phyloP scores from a whole-genome alignment of 768 basidiomycete species.

The Termitomyces sp. region DNA sequence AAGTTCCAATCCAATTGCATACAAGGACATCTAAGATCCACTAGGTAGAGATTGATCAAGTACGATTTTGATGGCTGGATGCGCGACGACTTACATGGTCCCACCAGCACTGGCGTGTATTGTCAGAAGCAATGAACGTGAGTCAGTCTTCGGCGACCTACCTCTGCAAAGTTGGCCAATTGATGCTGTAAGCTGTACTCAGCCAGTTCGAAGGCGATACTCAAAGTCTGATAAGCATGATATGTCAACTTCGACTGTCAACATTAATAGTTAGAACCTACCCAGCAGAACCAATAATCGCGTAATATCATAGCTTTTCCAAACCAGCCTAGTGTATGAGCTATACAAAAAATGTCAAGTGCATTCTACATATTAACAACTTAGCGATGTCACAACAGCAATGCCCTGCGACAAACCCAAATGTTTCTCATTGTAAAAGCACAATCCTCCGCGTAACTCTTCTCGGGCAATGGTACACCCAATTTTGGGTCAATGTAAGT shows the following conservation, averaged over 20 bases:
- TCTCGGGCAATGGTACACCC: constrained; percentile 73
- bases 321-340: constrained; percentile 85
- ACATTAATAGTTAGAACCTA: constrained; percentile 24
- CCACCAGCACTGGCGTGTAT: constrained; percentile 74
- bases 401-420: constrained; percentile 45
- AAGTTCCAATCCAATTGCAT: constrained; percentile 87
- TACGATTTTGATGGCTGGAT: constrained; percentile 5
- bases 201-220: constrained; percentile 83
- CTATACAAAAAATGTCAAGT: constrained; percentile 82
- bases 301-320: constrained; percentile 87
- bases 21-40: constrained; percentile 85
- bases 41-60: constrained; percentile 29
- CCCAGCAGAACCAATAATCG: constrained; percentile 95
- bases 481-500: constrained; percentile 68
- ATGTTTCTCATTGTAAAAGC: constrained; percentile 52
- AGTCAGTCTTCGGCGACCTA: constrained; percentile 27
- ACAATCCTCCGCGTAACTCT: constrained; percentile 83
- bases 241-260: constrained; percentile 5
- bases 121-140: constrained; percentile 10
- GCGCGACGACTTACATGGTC: constrained; percentile 61
- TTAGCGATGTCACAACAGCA: not conserved
- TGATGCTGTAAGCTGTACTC: constrained; percentile 88
- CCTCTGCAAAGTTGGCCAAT: constrained; percentile 84
- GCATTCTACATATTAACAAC: constrained; percentile 47
- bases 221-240: constrained; percentile 55